phyloP scores from a whole-genome alignment of 805 yeast genomes.

The Kuraishia molischiana region DNA sequence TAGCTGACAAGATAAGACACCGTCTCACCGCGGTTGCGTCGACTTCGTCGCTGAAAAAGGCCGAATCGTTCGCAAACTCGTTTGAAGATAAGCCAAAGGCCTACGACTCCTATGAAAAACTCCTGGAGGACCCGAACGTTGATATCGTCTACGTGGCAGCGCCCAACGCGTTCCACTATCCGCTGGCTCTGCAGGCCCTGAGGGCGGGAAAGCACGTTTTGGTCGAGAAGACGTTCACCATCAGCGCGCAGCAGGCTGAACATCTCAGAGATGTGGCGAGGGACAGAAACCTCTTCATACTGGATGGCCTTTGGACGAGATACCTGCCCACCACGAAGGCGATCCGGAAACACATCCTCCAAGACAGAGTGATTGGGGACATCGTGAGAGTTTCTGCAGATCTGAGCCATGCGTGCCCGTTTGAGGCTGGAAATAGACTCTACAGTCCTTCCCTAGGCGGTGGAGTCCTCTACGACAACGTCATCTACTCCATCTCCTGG shows the following conservation, averaged over 20 bases:
- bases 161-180: slow-evolving; percentile 41
- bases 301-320: slow-evolving; percentile 54
- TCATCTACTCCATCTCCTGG: slow-evolving; percentile 41
- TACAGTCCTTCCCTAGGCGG: slow-evolving; percentile 38
- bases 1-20: slow-evolving; percentile 17
- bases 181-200: slow-evolving; percentile 31
- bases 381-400: slow-evolving; percentile 33
- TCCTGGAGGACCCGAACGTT: slow-evolving; percentile 27
- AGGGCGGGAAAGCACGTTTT: slow-evolving; percentile 36
- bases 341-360: slow-evolving; percentile 19
- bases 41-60: slow-evolving; percentile 22
- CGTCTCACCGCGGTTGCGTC: slow-evolving; percentile 28
- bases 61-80: slow-evolving; percentile 4
- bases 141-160: slow-evolving; percentile 43
- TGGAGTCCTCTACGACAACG: slow-evolving; percentile 48
- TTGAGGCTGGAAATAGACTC: slow-evolving; percentile 15
- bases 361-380: slow-evolving; percentile 34
- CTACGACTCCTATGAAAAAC: slow-evolving; percentile 25
- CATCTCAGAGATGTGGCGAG: slow-evolving; percentile 33
- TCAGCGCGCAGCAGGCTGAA: slow-evolving; percentile 33
- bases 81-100: slow-evolving; percentile 1
- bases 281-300: slow-evolving; percentile 30
- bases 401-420: slow-evolving; percentile 11
- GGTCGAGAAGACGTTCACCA: slow-evolving; percentile 46
- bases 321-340: slow-evolving; percentile 34